phyloP scores from a whole-genome alignment of 1,139 yeast genomes.

The Zygosaccharomyces pseudobailii region DNA sequence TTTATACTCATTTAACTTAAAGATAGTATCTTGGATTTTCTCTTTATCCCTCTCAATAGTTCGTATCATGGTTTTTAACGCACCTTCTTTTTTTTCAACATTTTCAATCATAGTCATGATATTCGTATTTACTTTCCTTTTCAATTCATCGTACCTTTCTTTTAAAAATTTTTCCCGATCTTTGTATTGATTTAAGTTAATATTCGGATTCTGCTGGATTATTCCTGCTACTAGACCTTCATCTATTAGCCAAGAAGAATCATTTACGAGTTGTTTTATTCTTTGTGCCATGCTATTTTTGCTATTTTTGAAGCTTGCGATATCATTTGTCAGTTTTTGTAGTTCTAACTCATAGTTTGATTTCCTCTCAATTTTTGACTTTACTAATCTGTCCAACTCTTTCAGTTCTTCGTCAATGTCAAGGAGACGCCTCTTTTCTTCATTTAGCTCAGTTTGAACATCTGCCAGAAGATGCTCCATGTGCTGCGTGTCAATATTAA shows the following conservation, averaged over 20 bases:
- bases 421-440: conserved; percentile 56
- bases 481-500: conserved; percentile 33
- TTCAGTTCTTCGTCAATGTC: conserved; percentile 77
- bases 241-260: conserved; percentile 73
- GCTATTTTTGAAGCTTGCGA: conserved; percentile 51
- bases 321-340: conserved; percentile 60
- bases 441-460: conserved; percentile 33
- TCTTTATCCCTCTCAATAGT: conserved; percentile 88
- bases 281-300: conserved; percentile 41
- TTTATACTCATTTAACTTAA: conserved; percentile 82
- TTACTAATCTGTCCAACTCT: conserved; percentile 53
- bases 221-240: conserved; percentile 50
- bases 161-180: conserved; percentile 53
- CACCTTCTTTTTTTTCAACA: conserved; percentile 81
- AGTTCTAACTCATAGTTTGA: conserved; percentile 50
- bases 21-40: conserved; percentile 84
- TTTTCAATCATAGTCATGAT: conserved; percentile 93
- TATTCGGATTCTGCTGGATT: conserved; percentile 54
- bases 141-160: conserved; percentile 68
- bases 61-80: conserved; percentile 73
- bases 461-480: conserved; percentile 10
- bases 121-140: conserved; percentile 77
- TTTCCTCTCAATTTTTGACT: conserved; percentile 47
- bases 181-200: conserved; percentile 59
- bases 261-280: conserved; percentile 48